Conservation (phyloP, 2,329 filamentous ascomycete species). For the Elsinoe ampelina region DNA sequence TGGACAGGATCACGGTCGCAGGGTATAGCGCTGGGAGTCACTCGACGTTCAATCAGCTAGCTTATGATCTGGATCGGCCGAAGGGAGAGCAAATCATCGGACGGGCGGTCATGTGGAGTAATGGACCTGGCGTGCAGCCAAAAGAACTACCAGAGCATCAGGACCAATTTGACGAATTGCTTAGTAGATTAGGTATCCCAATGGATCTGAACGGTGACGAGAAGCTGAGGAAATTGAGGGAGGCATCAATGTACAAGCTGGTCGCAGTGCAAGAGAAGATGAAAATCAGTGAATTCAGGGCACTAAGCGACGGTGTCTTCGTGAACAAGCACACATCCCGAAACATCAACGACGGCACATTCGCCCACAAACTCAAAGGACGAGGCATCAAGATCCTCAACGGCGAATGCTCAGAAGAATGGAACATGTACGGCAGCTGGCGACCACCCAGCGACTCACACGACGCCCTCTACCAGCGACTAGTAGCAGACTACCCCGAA, state of each 20-base stretch:
- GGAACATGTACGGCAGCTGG: constrained; percentile 43
- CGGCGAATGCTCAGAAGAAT: constrained; percentile 48
- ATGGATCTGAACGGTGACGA: constrained; percentile 29
- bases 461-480: constrained; percentile 35
- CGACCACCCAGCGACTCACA: constrained; percentile 38
- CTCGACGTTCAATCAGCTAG: constrained; percentile 48
- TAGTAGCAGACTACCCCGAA: constrained; percentile 45
- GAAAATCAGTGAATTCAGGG: constrained; percentile 46
- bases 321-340: constrained; percentile 35
- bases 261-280: constrained; percentile 36
- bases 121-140: constrained; percentile 46
- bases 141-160: constrained; percentile 40
- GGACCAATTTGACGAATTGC: constrained; percentile 44
- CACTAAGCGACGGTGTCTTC: constrained; percentile 42
- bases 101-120: constrained; percentile 45
- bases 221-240: constrained; percentile 39
- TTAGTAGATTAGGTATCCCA: constrained; percentile 37
- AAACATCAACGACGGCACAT: constrained; percentile 41
- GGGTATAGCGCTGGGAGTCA: constrained; percentile 50
- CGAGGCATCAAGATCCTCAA: constrained; percentile 42
- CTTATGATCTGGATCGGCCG: constrained; percentile 44
- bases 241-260: constrained; percentile 31
- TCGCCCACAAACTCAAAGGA: constrained; percentile 36
- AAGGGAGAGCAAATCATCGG: constrained; percentile 40
- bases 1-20: constrained; percentile 42